phyloP scores from a whole-genome alignment of 495 filamentous ascomycete genomes.

The Penicillium taxi region DNA sequence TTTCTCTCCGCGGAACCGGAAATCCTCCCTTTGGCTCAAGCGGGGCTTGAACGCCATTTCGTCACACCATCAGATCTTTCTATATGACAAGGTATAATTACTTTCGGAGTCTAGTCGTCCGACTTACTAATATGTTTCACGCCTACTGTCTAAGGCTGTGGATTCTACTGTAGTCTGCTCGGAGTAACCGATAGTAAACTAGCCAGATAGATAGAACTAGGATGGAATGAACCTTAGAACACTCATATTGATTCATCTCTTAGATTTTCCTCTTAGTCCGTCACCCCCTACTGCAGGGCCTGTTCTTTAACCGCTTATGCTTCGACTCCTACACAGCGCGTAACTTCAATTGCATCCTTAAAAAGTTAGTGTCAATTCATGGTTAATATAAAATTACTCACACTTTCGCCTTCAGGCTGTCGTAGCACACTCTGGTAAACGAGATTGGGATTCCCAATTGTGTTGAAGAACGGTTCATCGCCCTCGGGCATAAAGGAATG shows the following conservation, averaged over 20 bases:
- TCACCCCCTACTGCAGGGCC: too few relatives aligned
- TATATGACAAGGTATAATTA: slow-evolving; percentile 4
- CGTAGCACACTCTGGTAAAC: slow-evolving; percentile 58
- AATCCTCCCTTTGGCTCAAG: slow-evolving; percentile 15
- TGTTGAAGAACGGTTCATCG: slow-evolving; percentile 34
- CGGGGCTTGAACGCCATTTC: slow-evolving; percentile 6
- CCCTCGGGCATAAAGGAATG: slow-evolving; percentile 26
- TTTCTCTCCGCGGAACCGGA: too few relatives aligned
- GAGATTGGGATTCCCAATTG: slow-evolving; percentile 60
- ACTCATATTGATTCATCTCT: too few relatives aligned
- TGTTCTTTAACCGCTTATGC: too few relatives aligned
- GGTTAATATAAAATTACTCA: slow-evolving; percentile 14
- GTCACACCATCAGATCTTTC: slow-evolving; percentile 4
- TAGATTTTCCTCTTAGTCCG: too few relatives aligned
- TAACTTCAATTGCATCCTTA: slow-evolving; percentile 68
- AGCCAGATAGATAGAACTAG: too few relatives aligned
- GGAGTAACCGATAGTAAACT: too few relatives aligned
- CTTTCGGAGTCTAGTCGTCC: too few relatives aligned
- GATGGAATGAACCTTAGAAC: too few relatives aligned
- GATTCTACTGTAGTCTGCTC: too few relatives aligned
- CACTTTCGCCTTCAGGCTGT: slow-evolving; percentile 45
- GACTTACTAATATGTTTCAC: too few relatives aligned
- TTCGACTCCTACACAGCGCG: slow-evolving; percentile 50
- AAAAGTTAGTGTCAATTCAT: neutral
- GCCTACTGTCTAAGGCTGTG: too few relatives aligned